Evolutionary conservation across 2,329 filamentous ascomycete genomes (phyloP).

Genomic region (Pyrenophora seminiperda): DNA sequence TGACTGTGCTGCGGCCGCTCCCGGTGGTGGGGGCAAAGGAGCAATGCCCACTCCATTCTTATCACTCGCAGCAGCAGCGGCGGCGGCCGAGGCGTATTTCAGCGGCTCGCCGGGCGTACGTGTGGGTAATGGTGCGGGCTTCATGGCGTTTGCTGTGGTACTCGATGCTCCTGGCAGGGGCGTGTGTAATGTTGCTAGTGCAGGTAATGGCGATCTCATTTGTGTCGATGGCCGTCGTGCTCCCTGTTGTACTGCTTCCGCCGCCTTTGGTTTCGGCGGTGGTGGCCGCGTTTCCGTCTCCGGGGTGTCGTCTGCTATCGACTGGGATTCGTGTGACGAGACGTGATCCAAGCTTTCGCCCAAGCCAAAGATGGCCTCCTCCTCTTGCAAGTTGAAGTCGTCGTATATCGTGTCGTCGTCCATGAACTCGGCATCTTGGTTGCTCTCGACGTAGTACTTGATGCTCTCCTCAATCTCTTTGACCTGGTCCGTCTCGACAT

Average conservation of each 20-base stretch:
- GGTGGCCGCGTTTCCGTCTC: constrained; percentile 62
- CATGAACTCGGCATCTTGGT: constrained; percentile 84
- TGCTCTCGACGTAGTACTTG: constrained; percentile 91
- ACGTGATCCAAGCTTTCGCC: constrained; percentile 78
- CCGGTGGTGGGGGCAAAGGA: constrained; percentile 87
- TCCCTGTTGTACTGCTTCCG: constrained; percentile 62
- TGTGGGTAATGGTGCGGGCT: constrained; percentile 84
- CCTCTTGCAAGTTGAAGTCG: constrained; percentile 87
- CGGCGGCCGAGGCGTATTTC: constrained; percentile 96
- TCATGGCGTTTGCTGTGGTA: constrained; percentile 72
- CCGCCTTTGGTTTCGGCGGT: constrained; percentile 60
- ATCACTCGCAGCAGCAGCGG: constrained; percentile 88
- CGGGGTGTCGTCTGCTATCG: constrained; percentile 79
- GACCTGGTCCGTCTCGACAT: constrained; percentile 84
- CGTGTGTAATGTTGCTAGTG: constrained; percentile 85
- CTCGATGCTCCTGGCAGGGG: constrained; percentile 67
- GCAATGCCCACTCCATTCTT: constrained; percentile 89
- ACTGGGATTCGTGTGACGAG: constrained; percentile 95
- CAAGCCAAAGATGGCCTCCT: constrained; percentile 87
- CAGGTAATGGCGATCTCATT: constrained; percentile 91
- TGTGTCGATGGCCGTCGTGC: constrained; percentile 81
- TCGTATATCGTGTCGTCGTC: constrained; percentile 97
- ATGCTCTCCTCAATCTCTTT: constrained; percentile 89
- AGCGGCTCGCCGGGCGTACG: constrained; percentile 86
- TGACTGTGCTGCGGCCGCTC: constrained; percentile 53